Evolutionary conservation across 1,284 basidiomycete genomes (phyloP), one percentile per base, ranked within the genome.

Genomic region (Agroathelia rolfsii): DNA sequence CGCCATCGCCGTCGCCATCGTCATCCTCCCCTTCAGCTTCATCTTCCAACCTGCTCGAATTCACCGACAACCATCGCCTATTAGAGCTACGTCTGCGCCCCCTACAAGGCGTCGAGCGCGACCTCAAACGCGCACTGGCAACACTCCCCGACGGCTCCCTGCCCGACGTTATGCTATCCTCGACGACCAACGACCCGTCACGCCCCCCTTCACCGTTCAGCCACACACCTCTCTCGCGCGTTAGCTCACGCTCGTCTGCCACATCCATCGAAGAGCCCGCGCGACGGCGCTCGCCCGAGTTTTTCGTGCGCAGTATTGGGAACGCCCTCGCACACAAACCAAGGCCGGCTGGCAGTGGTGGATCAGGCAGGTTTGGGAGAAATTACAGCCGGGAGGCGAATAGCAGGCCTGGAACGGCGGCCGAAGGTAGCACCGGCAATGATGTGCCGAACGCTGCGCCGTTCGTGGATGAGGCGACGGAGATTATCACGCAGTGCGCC

Each of bases 401-500:
- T 32, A 15, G 20, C 11, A 31, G 20, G 19, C 6, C n/a, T 7
- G n/a, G n/a, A 19, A 14, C 29, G 14, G 24, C 34, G 20, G 16
- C 20, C 4, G 24, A 36, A 11, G 28, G 26, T 15, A 40, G 40
- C 16, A 35, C 36, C 2, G 22, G 11, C n/a, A 20, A 8, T 4
- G 23, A n/a, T n/a, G 24, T 23, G 1, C 30, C 31, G 4, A 24
- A 30, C 3, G 24, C 39, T 10, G 34, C 36, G 6, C 44, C 42
- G 21, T 36, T 13, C 25, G 32, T 46, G 25, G 69, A 78, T 34
- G 67, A 72, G 28, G 62, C 69, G 17, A 50, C 64, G 23, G 71
- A 70, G 30, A 58, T 76, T 7, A 65, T 84, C 20, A 63, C 67
- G 5, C 64, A 62, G 2, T 79, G 72, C 49, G 59, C 61, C 24